Evolutionary conservation across 148 eudicot species (phyloP).

Genomic region (Nepenthes mirabilis): DNA sequence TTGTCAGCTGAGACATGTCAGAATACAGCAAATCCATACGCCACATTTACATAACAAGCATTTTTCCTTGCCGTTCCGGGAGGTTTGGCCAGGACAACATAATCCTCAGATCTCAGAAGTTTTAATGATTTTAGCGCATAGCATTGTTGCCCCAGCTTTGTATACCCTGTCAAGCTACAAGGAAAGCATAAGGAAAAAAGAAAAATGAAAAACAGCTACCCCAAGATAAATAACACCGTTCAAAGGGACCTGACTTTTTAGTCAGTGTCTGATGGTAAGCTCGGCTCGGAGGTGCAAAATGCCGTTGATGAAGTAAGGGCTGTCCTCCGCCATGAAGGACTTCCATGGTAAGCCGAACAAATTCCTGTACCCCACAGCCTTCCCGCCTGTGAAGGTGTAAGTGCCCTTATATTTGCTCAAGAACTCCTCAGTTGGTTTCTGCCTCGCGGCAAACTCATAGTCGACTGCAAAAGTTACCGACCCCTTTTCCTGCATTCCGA

Average conservation of each 20-base stretch:
- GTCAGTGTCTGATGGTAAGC: constrained; percentile 66
- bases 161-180: too few relatives aligned
- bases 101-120: too few relatives aligned
- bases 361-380: constrained; percentile 85
- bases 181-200: too few relatives aligned
- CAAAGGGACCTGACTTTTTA: not conserved
- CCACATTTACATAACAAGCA: too few relatives aligned
- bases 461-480: constrained; percentile 76
- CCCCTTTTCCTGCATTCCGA: constrained; percentile 94
- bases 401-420: constrained; percentile 80
- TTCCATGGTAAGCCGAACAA: constrained; percentile 78
- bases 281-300: constrained; percentile 74
- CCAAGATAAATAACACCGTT: too few relatives aligned
- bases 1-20: too few relatives aligned
- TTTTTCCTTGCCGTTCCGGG: too few relatives aligned
- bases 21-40: too few relatives aligned
- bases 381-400: constrained; percentile 84
- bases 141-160: too few relatives aligned
- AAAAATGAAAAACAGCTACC: too few relatives aligned
- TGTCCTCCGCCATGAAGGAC: constrained; percentile 79
- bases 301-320: constrained; percentile 76
- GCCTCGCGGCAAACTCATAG: constrained; percentile 79
- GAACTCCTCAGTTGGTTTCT: constrained; percentile 68
- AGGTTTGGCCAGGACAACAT: too few relatives aligned
- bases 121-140: too few relatives aligned